Evolutionary conservation across 2,329 filamentous ascomycete species (phyloP).

Genomic region (Pestalotiopsis sp.): DNA sequence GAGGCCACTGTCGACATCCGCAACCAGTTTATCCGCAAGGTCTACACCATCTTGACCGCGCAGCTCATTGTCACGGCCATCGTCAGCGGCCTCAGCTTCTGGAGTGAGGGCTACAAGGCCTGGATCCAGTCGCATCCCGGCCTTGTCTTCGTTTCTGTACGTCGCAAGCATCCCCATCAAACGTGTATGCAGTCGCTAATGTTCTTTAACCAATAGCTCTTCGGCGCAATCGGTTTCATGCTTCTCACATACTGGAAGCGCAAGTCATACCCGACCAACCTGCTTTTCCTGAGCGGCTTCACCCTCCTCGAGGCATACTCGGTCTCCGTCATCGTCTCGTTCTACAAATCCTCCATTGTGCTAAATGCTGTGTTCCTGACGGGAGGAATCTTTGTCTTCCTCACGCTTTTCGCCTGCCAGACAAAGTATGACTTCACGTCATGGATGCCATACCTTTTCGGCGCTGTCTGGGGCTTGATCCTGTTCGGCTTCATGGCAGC

Average conservation of each 20-base stretch:
- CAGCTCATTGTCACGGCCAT: constrained; percentile 84
- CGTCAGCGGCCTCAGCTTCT: constrained; percentile 83
- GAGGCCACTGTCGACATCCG: constrained; percentile 94
- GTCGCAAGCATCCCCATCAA: constrained; percentile 24
- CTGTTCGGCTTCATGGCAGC: constrained; percentile 90
- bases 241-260: constrained; percentile 92
- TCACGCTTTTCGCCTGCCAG: constrained; percentile 91
- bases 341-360: constrained; percentile 82
- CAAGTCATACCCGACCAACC: constrained; percentile 91
- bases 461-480: constrained; percentile 83
- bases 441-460: constrained; percentile 95
- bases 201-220: constrained; percentile 47
- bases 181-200: background rate
- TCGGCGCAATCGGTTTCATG: constrained; percentile 83
- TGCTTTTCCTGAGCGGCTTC: constrained; percentile 88
- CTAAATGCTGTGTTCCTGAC: constrained; percentile 90
- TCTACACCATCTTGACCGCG: constrained; percentile 96
- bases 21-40: constrained; percentile 95
- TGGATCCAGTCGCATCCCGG: constrained; percentile 87
- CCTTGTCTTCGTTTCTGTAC: constrained; percentile 80
- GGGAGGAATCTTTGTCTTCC: constrained; percentile 75
- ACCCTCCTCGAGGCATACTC: constrained; percentile 92
- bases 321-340: constrained; percentile 88
- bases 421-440: constrained; percentile 97
- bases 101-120: constrained; percentile 71